A percentile compares a stretch with the other conserved stretches of the same genome.
Conservation (phyloP, 257 asterid genomes). For the Ajuga chamaepitys region DNA sequence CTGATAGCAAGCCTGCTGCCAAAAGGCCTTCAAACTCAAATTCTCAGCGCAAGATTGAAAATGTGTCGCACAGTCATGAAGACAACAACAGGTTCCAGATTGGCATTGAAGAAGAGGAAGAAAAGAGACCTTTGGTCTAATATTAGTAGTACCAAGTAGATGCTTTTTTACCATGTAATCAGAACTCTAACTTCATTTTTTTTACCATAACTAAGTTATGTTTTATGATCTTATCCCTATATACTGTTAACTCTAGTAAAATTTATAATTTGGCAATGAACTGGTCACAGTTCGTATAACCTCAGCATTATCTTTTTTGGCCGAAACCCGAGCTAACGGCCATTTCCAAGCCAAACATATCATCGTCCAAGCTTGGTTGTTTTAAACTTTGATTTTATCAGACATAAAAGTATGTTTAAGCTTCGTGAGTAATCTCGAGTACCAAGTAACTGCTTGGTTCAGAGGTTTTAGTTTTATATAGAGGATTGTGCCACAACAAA, state of each 20-base stretch:
- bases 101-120: conserved; percentile 56
- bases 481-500: too few species aligned
- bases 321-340: too few species aligned
- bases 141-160: not conserved
- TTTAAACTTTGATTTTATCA: too few species aligned
- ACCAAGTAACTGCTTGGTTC: too few species aligned
- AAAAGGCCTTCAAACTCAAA: conserved; percentile 14
- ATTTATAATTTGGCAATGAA: not conserved
- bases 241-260: not conserved
- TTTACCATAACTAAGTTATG: not conserved
- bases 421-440: too few species aligned
- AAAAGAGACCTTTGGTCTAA: conserved; percentile 65
- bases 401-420: too few species aligned
- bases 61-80: not conserved
- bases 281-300: too few species aligned
- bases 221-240: not conserved
- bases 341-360: too few species aligned
- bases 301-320: too few species aligned
- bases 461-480: too few species aligned
- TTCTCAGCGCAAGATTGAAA: conserved; percentile 18
- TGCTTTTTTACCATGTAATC: conserved; percentile 6
- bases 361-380: too few species aligned
- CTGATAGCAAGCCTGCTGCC: conserved; percentile 46
- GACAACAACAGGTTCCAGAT: conserved; percentile 27
- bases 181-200: not conserved